Percentiles rank a stretch among this genome's conserved stretches.
phyloP scores from a whole-genome alignment of 2,329 filamentous ascomycete species.

The Leptodontidium sp. region DNA sequence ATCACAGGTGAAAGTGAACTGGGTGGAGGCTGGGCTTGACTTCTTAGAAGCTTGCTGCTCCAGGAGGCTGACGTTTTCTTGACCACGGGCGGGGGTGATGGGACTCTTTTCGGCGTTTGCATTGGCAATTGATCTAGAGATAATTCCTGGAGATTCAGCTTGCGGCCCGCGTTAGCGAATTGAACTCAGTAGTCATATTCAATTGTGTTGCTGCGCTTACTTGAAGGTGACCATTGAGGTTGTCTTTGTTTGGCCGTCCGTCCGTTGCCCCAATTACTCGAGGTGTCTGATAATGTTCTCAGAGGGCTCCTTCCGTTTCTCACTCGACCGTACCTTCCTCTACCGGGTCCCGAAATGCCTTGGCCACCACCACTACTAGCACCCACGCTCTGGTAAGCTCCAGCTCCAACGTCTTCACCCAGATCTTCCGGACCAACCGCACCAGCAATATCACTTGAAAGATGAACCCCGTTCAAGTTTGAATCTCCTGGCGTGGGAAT shows the following conservation, averaged over 20 bases:
- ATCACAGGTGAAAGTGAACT: conserved; percentile 97
- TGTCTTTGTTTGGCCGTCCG: conserved; percentile 46
- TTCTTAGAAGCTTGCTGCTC: conserved; percentile 72
- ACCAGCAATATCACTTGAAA: conserved; percentile 72
- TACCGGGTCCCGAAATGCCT: conserved; percentile 84
- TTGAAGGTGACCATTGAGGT: conserved; percentile 44
- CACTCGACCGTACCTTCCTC: conserved; percentile 81
- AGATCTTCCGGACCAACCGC: conserved; percentile 58
- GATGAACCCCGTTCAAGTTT: conserved; percentile 50
- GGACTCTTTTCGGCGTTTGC: conserved; percentile 81
- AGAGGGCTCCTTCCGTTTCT: conserved; percentile 69
- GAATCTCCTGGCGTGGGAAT: conserved; percentile 88
- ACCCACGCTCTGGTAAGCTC: conserved; percentile 63
- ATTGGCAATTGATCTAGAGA: conserved; percentile 90
- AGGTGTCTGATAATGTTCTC: conserved; percentile 64
- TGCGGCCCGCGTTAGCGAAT: conserved; percentile 44
- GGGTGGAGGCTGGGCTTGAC: conserved; percentile 75
- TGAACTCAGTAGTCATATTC: conserved; percentile 28
- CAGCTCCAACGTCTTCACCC: conserved; percentile 53
- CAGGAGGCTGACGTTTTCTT: conserved; percentile 81
- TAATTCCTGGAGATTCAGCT: conserved; percentile 77
- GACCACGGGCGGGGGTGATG: conserved; percentile 64
- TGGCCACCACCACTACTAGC: conserved; percentile 55
- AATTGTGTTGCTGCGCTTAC: conserved; percentile 39
- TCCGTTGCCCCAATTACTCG: conserved; percentile 47